A percentile compares a stretch with the other conserved stretches of the same genome.
Conservation (phyloP, 768 basidiomycete species). For the Tylopilus subfusipes region DNA sequence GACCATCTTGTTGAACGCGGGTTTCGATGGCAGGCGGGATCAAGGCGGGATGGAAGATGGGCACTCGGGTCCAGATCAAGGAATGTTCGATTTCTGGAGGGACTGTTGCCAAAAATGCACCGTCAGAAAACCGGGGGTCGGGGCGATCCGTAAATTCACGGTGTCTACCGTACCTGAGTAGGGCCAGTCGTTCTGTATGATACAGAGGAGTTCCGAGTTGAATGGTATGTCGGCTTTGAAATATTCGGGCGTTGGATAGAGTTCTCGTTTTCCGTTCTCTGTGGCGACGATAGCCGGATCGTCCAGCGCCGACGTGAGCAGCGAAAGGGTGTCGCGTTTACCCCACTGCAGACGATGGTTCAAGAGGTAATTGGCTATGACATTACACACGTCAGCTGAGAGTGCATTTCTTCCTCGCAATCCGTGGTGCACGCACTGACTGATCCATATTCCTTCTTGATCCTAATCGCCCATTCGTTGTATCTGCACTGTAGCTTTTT, state of each 20-base stretch:
- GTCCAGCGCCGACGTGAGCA: slow-evolving; percentile 55
- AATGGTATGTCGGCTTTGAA: slow-evolving; percentile 61
- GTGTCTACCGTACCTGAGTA: slow-evolving; percentile 58
- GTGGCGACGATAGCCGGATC: slow-evolving; percentile 22
- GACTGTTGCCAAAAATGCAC: slow-evolving; percentile 39
- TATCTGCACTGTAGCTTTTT: slow-evolving; percentile 67
- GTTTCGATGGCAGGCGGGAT: slow-evolving; percentile 47
- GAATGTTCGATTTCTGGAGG: slow-evolving; percentile 71
- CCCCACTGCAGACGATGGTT: slow-evolving; percentile 75
- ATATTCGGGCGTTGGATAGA: slow-evolving; percentile 41
- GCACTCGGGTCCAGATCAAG: slow-evolving; percentile 74
- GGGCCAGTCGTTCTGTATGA: slow-evolving; percentile 85
- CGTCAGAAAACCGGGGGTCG: background rate
- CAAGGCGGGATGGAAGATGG: slow-evolving; percentile 61
- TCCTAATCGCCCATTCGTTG: slow-evolving; percentile 50
- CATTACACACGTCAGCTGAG: background rate
- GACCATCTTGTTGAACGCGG: slow-evolving; percentile 68
- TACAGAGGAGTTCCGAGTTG: slow-evolving; percentile 51
- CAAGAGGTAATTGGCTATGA: slow-evolving; percentile 68
- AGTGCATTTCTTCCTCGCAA: background rate
- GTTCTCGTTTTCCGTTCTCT: background rate
- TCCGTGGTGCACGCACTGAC: slow-evolving; percentile 45
- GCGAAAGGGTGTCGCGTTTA: slow-evolving; percentile 57
- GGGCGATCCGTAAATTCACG: background rate
- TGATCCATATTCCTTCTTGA: slow-evolving; percentile 61